Conservation (phyloP, 495 filamentous ascomycete species). For the Ramalina intermedia region DNA sequence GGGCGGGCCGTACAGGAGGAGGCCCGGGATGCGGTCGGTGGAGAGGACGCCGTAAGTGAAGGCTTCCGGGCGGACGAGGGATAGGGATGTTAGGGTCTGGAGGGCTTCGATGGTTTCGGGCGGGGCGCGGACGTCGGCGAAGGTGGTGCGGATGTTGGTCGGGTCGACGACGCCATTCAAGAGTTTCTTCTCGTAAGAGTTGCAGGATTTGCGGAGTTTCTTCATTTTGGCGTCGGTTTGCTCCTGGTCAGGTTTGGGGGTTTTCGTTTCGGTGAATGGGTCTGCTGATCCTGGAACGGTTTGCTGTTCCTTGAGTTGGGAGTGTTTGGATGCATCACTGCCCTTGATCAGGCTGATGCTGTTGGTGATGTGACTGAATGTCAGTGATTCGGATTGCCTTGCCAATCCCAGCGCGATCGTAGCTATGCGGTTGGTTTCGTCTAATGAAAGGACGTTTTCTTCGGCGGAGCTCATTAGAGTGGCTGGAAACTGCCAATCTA, state of each 20-base stretch:
- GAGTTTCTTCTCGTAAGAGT: slow-evolving; percentile 67
- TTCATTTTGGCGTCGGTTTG: slow-evolving; percentile 5
- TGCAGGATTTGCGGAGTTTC: slow-evolving; percentile 40
- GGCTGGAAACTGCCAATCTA: slow-evolving; percentile 24
- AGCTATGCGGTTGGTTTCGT: slow-evolving; percentile 46
- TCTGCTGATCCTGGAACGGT: slow-evolving; percentile 5
- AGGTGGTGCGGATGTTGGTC: slow-evolving; percentile 69
- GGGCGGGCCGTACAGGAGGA: slow-evolving; percentile 85
- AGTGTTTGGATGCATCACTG: slow-evolving; percentile 28
- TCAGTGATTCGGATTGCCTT: slow-evolving; percentile 13
- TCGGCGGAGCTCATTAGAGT: slow-evolving; percentile 23
- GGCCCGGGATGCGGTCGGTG: slow-evolving; percentile 76
- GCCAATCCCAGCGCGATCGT: slow-evolving; percentile 41
- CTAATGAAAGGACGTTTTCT: slow-evolving; percentile 43
- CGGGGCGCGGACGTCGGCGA: slow-evolving; percentile 69
- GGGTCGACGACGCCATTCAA: slow-evolving; percentile 70
- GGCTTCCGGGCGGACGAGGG: slow-evolving; percentile 77
- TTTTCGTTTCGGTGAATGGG: background rate
- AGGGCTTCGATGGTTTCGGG: slow-evolving; percentile 73
- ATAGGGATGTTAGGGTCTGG: slow-evolving; percentile 78
- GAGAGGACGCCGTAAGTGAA: slow-evolving; percentile 92
- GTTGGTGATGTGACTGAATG: slow-evolving; percentile 16
- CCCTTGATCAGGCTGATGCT: slow-evolving; percentile 29
- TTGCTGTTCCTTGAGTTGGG: slow-evolving; percentile 3
- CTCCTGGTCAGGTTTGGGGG: slow-evolving; percentile 15